phyloP scores from a whole-genome alignment of 2,329 filamentous ascomycete genomes.

The Waltergamsia citrina region DNA sequence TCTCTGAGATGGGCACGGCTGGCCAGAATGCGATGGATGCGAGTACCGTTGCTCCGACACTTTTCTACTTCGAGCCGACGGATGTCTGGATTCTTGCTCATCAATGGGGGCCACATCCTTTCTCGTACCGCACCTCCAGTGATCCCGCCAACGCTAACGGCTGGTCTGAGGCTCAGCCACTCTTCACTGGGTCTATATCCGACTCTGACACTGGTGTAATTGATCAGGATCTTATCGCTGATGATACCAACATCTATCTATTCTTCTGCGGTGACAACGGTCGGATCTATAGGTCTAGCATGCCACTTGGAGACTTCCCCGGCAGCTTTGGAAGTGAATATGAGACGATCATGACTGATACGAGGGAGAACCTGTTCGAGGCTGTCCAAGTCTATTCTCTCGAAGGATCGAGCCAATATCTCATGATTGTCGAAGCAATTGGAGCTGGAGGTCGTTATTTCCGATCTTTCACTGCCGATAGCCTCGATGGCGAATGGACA shows the following conservation, averaged over 20 bases:
- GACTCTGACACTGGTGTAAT: conserved; percentile 44
- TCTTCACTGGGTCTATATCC: conserved; percentile 46
- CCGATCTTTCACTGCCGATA: conserved; percentile 54
- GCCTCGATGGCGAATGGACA: conserved; percentile 48
- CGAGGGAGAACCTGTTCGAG: conserved; percentile 50
- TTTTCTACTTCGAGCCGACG: conserved; percentile 56
- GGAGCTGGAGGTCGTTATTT: conserved; percentile 52
- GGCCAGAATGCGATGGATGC: conserved; percentile 40
- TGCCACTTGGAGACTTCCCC: conserved; percentile 54
- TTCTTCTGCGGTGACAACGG: conserved; percentile 62
- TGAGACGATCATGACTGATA: conserved; percentile 41
- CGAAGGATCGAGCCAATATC: conserved; percentile 42
- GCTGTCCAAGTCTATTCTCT: conserved; percentile 58
- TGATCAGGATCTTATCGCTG: conserved; percentile 56
- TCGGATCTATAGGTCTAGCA: conserved; percentile 53
- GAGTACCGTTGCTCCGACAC: conserved; percentile 45
- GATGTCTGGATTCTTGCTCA: conserved; percentile 55
- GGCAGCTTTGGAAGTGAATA: conserved; percentile 44
- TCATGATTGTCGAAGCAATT: conserved; percentile 59
- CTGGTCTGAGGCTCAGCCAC: conserved; percentile 43
- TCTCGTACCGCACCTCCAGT: conserved; percentile 49
- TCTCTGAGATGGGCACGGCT: conserved; percentile 37
- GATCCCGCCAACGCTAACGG: conserved; percentile 47
- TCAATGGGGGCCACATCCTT: conserved; percentile 51
- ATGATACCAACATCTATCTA: conserved; percentile 52